Evolutionary conservation across 257 asterid species (phyloP), one percentile per base, ranked within the genome.

Genomic region (Salvia splendens): DNA sequence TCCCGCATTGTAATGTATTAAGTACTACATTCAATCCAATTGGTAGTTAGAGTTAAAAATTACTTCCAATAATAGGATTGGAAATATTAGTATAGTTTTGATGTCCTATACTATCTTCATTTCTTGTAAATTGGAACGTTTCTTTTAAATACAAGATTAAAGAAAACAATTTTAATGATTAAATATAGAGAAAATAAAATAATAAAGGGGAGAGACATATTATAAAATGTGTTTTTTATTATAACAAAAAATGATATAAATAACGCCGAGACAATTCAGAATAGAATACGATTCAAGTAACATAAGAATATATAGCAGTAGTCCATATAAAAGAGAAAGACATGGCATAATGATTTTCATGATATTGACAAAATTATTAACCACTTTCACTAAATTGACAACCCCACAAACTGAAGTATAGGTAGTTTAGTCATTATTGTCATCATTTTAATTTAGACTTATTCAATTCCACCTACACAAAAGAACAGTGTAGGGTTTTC

Each of bases 1-100:
- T 55, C 46, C 59, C 20, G 47, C 68, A 62, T 58, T 80, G 79
- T 75, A 73, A 52, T 63, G n/a, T 59, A 47, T 41, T 55, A n/a
- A n/a, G n/a, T n/a, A n/a, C n/a, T n/a, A 3, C 42, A 6, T 45
- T n/a, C 32, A 73, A 17, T 17, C 20, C 20, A 52, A 8, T 40
- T 12, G 45, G 2, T 61, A 49, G 56, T 8, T 8, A 40, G 45
- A 38, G 3, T 4, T 69, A 55, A 5, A 57, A 52, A 12, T 14
- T n/a, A 40, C 14, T 20, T 49, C 50, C 14, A 58, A 61, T 16
- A 42, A 61, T 51, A 43, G 35, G 36, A n/a, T 38, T 15, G 12
- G 16, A 40, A 67, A 12, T 20, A 52, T 51, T 51, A 65, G n/a
- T 24, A 28, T 11, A 67, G 46, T 38, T 33, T 52, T 58, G 50